phyloP scores from a whole-genome alignment of 164 flowering plant genomes.

The Amborella trichopoda region DNA sequence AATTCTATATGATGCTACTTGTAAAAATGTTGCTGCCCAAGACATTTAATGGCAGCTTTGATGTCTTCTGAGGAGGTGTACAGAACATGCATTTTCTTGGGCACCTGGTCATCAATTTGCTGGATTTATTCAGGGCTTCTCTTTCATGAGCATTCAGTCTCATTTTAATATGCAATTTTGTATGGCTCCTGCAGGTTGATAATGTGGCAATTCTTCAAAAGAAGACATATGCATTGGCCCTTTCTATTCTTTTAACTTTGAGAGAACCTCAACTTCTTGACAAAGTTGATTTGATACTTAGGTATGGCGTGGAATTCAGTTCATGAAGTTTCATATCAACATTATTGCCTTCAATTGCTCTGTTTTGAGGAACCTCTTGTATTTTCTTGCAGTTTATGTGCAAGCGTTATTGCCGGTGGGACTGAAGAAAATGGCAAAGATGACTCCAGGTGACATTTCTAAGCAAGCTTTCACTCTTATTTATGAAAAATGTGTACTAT shows the following conservation, averaged over 20 bases:
- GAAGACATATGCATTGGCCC: constrained; percentile 70
- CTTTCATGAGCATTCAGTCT: too few relatives aligned
- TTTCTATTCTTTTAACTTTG: constrained; percentile 68
- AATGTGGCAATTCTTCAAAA: constrained; percentile 52
- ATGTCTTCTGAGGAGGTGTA: too few relatives aligned
- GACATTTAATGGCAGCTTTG: too few relatives aligned
- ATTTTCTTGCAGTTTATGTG: constrained; percentile 50
- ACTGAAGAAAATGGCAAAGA: constrained; percentile 52
- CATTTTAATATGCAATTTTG: too few relatives aligned
- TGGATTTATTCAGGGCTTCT: too few relatives aligned
- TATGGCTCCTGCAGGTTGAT: constrained; percentile 53
- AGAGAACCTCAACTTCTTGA: constrained; percentile 88
- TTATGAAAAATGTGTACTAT: neutral
- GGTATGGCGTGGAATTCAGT: constrained; percentile 25
- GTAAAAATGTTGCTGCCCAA: too few relatives aligned
- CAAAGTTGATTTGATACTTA: constrained; percentile 80
- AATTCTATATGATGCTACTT: too few relatives aligned
- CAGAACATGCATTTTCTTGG: too few relatives aligned
- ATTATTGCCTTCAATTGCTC: neutral
- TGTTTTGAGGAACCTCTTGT: neutral
- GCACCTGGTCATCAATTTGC: too few relatives aligned
- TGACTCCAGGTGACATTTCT: constrained; percentile 57
- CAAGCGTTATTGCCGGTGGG: constrained; percentile 70
- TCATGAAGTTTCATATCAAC: neutral
- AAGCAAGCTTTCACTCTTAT: neutral